phyloP scores from a whole-genome alignment of 352 stramenopile genomes.

The Plasmopara muralis region DNA sequence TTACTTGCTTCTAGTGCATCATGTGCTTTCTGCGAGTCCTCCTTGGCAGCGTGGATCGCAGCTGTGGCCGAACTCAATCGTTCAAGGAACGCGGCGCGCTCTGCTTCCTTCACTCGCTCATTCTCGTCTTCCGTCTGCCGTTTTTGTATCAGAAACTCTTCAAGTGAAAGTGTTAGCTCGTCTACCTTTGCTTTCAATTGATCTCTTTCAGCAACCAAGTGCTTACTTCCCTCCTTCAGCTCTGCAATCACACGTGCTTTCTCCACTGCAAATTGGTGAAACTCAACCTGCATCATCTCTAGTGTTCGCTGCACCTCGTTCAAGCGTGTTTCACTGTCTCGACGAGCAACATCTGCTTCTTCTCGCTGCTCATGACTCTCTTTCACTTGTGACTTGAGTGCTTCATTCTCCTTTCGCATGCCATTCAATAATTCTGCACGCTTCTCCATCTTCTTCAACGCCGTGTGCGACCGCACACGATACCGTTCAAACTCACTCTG shows the following conservation, averaged over 20 bases:
- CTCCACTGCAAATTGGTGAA: slow-evolving; percentile 30
- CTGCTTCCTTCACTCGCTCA: slow-evolving; percentile 11
- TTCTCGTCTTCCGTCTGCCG: background rate
- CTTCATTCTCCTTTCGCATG: slow-evolving; percentile 72
- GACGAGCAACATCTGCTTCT: slow-evolving; percentile 10
- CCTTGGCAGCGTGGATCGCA: slow-evolving; percentile 12
- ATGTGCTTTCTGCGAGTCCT: slow-evolving; percentile 20
- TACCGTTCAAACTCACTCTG: slow-evolving; percentile 64
- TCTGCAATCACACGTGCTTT: slow-evolving; percentile 15
- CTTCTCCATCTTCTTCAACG: slow-evolving; percentile 79
- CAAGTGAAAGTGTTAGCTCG: slow-evolving; percentile 12
- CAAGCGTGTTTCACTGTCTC: slow-evolving; percentile 12
- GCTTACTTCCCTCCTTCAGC: slow-evolving; percentile 17
- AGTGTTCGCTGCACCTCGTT: slow-evolving; percentile 27
- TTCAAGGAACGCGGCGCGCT: slow-evolving; percentile 19
- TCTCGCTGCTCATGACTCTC: slow-evolving; percentile 18
- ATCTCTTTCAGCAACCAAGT: slow-evolving; percentile 6
- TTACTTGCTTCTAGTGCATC: slow-evolving; percentile 19
- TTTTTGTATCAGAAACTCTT: slow-evolving; percentile 25
- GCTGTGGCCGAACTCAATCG: slow-evolving; percentile 12
- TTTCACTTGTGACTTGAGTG: slow-evolving; percentile 22
- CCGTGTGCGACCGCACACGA: slow-evolving; percentile 52
- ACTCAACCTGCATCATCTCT: slow-evolving; percentile 32
- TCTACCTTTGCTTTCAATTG: slow-evolving; percentile 12
- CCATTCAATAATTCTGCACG: slow-evolving; percentile 68